A percentile compares a stretch with the other conserved stretches of the same genome.
Conservation (phyloP, 2,329 filamentous ascomycete genomes). For the Pseudocercospora pini-densiflorae region DNA sequence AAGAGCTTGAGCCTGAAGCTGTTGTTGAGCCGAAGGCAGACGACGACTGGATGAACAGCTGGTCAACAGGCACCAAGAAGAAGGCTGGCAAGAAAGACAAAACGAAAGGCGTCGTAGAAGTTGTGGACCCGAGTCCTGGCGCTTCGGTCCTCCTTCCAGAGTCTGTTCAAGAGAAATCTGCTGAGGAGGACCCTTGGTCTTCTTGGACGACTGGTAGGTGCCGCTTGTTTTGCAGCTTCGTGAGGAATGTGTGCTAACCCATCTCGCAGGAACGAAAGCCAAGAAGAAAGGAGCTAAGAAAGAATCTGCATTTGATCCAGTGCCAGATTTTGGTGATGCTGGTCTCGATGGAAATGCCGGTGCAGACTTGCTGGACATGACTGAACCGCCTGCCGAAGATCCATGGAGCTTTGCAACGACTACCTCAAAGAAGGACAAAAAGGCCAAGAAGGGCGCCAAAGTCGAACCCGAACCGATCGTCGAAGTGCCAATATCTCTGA, state of each 20-base stretch:
- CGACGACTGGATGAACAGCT: slow-evolving; percentile 58
- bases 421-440: slow-evolving; percentile 46
- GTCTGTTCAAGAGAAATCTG: slow-evolving; percentile 40
- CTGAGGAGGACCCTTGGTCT: slow-evolving; percentile 40
- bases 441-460: slow-evolving; percentile 36
- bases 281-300: slow-evolving; percentile 61
- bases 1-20: slow-evolving; percentile 45
- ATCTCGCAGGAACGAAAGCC: slow-evolving; percentile 54
- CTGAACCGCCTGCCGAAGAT: slow-evolving; percentile 32
- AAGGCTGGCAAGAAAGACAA: slow-evolving; percentile 55
- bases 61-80: slow-evolving; percentile 60
- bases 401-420: slow-evolving; percentile 34
- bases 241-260: slow-evolving; percentile 11
- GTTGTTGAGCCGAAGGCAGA: slow-evolving; percentile 56
- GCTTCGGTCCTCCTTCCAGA: slow-evolving; percentile 51
- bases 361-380: slow-evolving; percentile 29
- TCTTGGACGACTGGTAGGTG: slow-evolving; percentile 30
- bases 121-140: slow-evolving; percentile 37
- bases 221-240: not conserved
- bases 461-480: slow-evolving; percentile 36
- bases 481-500: slow-evolving; percentile 33
- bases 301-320: slow-evolving; percentile 20
- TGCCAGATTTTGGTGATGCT: slow-evolving; percentile 35
- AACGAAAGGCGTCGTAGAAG: slow-evolving; percentile 48
- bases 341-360: slow-evolving; percentile 33